Evolutionary conservation across 208 protist species (phyloP).

Genomic region (Wallacemonas sp.): DNA sequence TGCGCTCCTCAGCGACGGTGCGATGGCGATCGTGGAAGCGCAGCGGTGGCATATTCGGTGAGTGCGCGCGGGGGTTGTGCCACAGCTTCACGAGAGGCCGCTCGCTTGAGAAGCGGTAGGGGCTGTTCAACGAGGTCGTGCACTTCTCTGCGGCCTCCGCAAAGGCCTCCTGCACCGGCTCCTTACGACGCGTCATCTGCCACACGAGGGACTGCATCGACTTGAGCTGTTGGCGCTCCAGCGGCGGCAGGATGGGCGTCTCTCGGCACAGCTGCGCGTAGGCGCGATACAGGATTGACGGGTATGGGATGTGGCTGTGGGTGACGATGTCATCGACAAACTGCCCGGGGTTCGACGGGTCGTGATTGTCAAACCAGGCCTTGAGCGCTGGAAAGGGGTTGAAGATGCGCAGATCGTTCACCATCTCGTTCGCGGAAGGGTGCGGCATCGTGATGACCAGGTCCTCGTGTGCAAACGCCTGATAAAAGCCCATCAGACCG

Average conservation of each 20-base stretch:
- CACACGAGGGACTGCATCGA: conserved; percentile 10
- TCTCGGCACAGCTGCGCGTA: conserved; percentile 41
- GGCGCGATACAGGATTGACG: conserved; percentile 80
- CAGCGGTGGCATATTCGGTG: not conserved
- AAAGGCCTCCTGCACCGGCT: conserved; percentile 49
- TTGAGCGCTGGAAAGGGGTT: conserved; percentile 85
- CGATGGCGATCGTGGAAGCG: not conserved
- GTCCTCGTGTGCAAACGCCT: conserved; percentile 53
- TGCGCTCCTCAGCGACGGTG: not conserved
- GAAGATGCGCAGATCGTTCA: conserved; percentile 91
- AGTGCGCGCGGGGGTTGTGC: not conserved
- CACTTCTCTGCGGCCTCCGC: conserved; percentile 62
- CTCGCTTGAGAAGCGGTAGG: not conserved
- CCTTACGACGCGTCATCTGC: conserved; percentile 26
- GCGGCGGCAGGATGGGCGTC: not conserved
- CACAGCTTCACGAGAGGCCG: not conserved
- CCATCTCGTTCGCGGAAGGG: conserved; percentile 35
- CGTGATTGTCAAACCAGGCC: conserved; percentile 55
- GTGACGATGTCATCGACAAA: conserved; percentile 33
- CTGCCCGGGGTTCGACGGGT: conserved; percentile 45
- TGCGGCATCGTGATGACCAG: conserved; percentile 52
- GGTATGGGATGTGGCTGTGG: conserved; percentile 90
- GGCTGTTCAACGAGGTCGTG: conserved; percentile 48
- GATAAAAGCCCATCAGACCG: conserved; percentile 91
- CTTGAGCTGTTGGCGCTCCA: conserved; percentile 10